A percentile compares a stretch with the other conserved stretches of the same genome.
These are phyloP conservation scores for Microdochium nivale DNA, from an alignment of 2,329 filamentous ascomycete species.

Conservation along the genomic window DNA sequence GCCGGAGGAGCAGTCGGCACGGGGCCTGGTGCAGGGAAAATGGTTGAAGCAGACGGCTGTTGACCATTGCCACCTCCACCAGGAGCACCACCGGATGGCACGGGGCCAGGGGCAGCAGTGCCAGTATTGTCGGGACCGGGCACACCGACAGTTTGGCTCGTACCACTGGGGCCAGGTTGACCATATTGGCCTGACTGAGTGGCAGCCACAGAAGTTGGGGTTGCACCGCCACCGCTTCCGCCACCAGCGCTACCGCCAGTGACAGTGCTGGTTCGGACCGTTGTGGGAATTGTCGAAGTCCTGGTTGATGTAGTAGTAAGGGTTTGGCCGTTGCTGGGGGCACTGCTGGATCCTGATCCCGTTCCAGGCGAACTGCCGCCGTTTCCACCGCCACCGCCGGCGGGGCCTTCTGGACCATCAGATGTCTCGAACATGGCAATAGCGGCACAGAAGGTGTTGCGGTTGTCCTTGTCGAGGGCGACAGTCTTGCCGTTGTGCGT, in stretches of 20 bases:
- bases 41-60: neutral
- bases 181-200: neutral
- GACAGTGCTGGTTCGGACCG: neutral
- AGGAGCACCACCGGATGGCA: neutral
- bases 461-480: conserved; percentile 51
- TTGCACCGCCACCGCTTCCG: neutral
- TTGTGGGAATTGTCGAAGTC: conserved; percentile 3
- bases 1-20: neutral
- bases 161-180: neutral
- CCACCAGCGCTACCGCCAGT: neutral
- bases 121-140: too few species aligned
- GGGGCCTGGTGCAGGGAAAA: neutral
- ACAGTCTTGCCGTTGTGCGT: conserved; percentile 47
- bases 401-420: conserved; percentile 1
- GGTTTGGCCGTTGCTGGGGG: conserved; percentile 2
- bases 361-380: neutral
- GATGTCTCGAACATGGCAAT: conserved; percentile 40
- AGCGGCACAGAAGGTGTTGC: conserved; percentile 57
- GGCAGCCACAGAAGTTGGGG: neutral
- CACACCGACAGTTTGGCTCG: neutral
- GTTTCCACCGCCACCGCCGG: conserved; percentile 1
- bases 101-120: too few species aligned
- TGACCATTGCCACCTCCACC: neutral
- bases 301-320: conserved; percentile 4
- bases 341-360: neutral